A percentile compares a stretch with the other conserved stretches of the same genome.
phyloP scores from a whole-genome alignment of 495 filamentous ascomycete species.

The Xylaria venustula region DNA sequence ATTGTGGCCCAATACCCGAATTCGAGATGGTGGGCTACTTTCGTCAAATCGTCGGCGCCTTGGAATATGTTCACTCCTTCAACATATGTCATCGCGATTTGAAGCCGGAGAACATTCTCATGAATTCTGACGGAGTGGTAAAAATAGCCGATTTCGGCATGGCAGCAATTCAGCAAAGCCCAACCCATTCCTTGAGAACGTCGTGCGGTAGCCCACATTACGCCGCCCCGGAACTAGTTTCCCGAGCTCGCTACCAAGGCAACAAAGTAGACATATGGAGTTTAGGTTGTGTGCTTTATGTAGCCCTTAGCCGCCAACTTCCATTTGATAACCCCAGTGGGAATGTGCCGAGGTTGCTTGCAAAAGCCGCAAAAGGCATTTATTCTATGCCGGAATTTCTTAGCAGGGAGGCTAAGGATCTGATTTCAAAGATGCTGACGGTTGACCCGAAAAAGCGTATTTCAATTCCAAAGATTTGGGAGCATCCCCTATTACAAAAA shows the following conservation, averaged over 20 bases:
- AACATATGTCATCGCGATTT: conserved; percentile 94
- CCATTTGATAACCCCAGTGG: conserved; percentile 72
- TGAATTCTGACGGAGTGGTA: conserved; percentile 68
- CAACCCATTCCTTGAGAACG: conserved; percentile 70
- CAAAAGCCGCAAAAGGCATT: conserved; percentile 64
- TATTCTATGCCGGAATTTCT: conserved; percentile 71
- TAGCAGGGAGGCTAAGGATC: conserved; percentile 68
- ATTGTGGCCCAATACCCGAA: conserved; percentile 66
- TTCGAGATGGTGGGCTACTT: conserved; percentile 80
- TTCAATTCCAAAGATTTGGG: conserved; percentile 74
- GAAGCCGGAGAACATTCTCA: conserved; percentile 94
- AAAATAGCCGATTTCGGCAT: conserved; percentile 98
- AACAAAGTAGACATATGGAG: conserved; percentile 91
- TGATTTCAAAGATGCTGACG: conserved; percentile 73
- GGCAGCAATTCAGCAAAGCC: conserved; percentile 83
- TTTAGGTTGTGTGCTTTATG: conserved; percentile 87
- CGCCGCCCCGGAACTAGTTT: conserved; percentile 86
- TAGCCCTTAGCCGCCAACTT: conserved; percentile 71
- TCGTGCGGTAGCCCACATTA: conserved; percentile 97
- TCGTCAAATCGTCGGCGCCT: conserved; percentile 86
- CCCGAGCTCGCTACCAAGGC: conserved; percentile 70
- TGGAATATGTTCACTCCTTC: conserved; percentile 89
- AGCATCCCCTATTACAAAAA: conserved; percentile 75
- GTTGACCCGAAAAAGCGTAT: conserved; percentile 74
- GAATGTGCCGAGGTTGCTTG: conserved; percentile 55